Base-by-base conservation (phyloP, 257 asterid genomes). In the Salvia miltiorrhiza region DNA sequence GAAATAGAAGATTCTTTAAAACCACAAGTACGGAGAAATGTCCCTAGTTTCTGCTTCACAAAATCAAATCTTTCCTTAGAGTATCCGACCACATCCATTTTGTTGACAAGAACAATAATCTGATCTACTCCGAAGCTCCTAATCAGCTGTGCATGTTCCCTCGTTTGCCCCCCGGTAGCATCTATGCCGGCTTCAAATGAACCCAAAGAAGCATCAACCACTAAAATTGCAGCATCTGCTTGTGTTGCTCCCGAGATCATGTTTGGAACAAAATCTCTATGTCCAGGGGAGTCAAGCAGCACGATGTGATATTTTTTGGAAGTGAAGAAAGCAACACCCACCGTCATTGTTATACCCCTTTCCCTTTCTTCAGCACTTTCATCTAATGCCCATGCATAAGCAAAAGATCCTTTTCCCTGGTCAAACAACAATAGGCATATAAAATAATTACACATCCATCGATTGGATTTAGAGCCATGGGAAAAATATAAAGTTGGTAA, bases 191-290 rank as follows among this genome's bases (percentile, higher is more conserved):
- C 86, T 86, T 94, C 99, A 80, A 94, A 94, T 28, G 99, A 84
- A 73, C 97, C 99, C 21, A 75, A 40, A 39, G 97, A 89, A 81
- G 97, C 97, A 82, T 94, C 99, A 57, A 91, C 79, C 50, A 91
- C 99, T 7, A 94, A 81, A 71, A 94, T 79, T 37, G 97, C 99
- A 75, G 97, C 99, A 89, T 94, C 99, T 67, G 99, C 99, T 83
- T 94, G 99, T 23, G 97, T 87, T 80, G 99, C 96, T 76, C 99
- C 99, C 19, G 99, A 83, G 76, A 94, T 94, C 99, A 94, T 94
- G 80, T 91, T 94, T 69, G 99, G 99, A 69, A 94, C 97, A 76
- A 94, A 89, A 79, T 94, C 99, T 80, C 87, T 86, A 71, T 94
- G 99, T 69, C 97, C 99, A 2, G 99, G 99, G 59, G 99, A 94